These are phyloP conservation scores for Russula abietina DNA, from an alignment of 768 basidiomycete genomes.

Conservation along the genomic window DNA sequence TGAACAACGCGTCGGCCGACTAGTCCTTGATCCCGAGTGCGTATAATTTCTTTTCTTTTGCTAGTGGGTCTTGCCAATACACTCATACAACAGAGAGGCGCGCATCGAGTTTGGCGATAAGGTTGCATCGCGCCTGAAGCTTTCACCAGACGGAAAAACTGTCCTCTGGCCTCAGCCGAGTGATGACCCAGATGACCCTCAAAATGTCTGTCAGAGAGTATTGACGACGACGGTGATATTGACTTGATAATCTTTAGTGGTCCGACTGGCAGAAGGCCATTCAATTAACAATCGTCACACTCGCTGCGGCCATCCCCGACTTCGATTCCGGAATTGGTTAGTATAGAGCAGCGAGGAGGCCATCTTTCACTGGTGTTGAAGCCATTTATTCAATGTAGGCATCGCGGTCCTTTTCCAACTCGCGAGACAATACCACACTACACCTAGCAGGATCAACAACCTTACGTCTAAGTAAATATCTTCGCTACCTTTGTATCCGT, in stretches of 20 bases:
- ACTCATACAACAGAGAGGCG: conserved; percentile 44
- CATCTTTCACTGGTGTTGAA: background rate
- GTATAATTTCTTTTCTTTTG: conserved; percentile 24
- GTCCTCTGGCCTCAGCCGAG: conserved; percentile 71
- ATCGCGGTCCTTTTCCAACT: conserved; percentile 59
- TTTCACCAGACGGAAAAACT: conserved; percentile 51
- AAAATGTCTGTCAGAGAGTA: conserved; percentile 40
- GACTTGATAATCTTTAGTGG: conserved; percentile 39
- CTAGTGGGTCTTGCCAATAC: background rate
- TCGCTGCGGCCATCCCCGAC: conserved; percentile 62
- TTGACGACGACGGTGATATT: background rate
- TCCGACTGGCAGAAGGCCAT: conserved; percentile 45
- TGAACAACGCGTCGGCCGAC: too few relatives aligned
- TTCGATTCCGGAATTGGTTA: conserved; percentile 61
- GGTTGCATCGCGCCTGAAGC: conserved; percentile 50
- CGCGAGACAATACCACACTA: conserved; percentile 50
- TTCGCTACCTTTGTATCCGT: background rate
- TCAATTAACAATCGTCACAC: conserved; percentile 53
- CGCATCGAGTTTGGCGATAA: conserved; percentile 53
- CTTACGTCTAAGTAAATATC: conserved; percentile 44
- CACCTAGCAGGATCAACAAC: conserved; percentile 52
- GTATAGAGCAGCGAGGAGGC: conserved; percentile 2
- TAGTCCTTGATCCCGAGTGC: conserved; percentile 26
- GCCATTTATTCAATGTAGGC: conserved; percentile 31
- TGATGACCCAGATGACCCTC: conserved; percentile 55